Evolutionary conservation across 371 early-diverging fungal species (phyloP).

Genomic region (Chytridiales sp.): DNA sequence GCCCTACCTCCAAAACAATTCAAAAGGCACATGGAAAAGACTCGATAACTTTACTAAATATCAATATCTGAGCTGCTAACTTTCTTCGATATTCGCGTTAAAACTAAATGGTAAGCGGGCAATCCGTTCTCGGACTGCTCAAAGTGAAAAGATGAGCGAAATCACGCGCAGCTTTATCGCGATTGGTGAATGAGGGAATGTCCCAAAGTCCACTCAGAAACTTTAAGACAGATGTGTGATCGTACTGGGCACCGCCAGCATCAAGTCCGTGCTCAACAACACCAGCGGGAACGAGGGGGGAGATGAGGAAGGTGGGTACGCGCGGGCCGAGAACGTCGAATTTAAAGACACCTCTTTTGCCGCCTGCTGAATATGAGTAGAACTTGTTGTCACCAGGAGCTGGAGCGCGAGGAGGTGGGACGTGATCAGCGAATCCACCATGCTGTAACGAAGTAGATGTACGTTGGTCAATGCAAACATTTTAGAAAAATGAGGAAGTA

Average conservation of each 20-base stretch:
- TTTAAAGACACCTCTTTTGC: neutral
- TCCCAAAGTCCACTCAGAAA: neutral
- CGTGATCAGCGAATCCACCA: slow-evolving; percentile 33
- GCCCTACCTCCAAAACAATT: too few relatives aligned
- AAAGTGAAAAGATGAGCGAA: neutral
- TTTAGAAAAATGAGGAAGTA: neutral
- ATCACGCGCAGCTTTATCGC: neutral
- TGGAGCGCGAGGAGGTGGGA: slow-evolving; percentile 20
- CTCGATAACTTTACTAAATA: too few relatives aligned
- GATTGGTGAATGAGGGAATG: neutral
- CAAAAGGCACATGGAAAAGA: too few relatives aligned
- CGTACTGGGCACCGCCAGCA: slow-evolving; percentile 2
- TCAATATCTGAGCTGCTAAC: too few relatives aligned
- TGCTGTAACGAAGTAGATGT: neutral
- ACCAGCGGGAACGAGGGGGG: slow-evolving; percentile 1
- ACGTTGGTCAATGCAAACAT: neutral
- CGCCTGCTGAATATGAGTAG: neutral
- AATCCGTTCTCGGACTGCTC: neutral
- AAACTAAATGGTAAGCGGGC: neutral
- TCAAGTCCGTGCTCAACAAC: neutral
- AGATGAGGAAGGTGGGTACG: slow-evolving; percentile 1
- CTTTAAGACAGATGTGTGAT: neutral
- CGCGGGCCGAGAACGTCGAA: neutral
- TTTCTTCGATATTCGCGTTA: too few relatives aligned
- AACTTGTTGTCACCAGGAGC: slow-evolving; percentile 2